Evolutionary conservation across 225 moss, liverwort and hornwort species (phyloP).

Genomic region (Pleurozium schreberi): DNA sequence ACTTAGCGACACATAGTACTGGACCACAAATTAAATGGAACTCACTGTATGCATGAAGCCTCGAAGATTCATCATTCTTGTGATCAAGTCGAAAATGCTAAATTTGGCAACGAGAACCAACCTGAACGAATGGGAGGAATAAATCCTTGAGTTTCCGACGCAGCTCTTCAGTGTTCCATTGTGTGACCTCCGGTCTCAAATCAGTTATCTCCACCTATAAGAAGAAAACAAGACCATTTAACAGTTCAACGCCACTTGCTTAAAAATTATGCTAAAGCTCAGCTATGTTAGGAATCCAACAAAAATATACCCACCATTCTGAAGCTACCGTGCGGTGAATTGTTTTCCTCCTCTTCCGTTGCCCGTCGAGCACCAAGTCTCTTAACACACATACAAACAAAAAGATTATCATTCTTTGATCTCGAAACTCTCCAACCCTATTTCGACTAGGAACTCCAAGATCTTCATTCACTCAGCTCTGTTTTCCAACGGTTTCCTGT

Average conservation of each 20-base stretch:
- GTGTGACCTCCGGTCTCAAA: slow-evolving; percentile 1
- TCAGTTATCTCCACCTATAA: slow-evolving; percentile 27
- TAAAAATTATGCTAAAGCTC: neutral
- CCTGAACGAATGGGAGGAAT: slow-evolving; percentile 34
- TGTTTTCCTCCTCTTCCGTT: slow-evolving; percentile 34
- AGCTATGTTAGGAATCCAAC: neutral
- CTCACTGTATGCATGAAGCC: neutral
- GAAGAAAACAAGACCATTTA: neutral
- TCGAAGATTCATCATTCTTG: neutral
- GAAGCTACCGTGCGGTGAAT: slow-evolving; percentile 43
- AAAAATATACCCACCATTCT: slow-evolving; percentile 11
- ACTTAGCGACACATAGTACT: neutral
- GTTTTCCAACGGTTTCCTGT: neutral
- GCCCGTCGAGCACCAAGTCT: slow-evolving; percentile 20
- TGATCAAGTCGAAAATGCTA: neutral
- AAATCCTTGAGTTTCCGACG: slow-evolving; percentile 34
- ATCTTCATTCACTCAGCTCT: neutral
- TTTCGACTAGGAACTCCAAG: neutral
- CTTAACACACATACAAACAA: neutral
- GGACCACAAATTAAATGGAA: neutral
- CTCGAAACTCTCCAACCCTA: neutral
- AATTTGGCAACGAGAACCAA: neutral
- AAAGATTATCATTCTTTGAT: neutral
- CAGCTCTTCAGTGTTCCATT: slow-evolving; percentile 29
- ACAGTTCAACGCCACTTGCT: neutral